These are phyloP conservation scores for Loxodes magnus DNA, from an alignment of 73 alveolate species.

Conservation along the genomic window DNA sequence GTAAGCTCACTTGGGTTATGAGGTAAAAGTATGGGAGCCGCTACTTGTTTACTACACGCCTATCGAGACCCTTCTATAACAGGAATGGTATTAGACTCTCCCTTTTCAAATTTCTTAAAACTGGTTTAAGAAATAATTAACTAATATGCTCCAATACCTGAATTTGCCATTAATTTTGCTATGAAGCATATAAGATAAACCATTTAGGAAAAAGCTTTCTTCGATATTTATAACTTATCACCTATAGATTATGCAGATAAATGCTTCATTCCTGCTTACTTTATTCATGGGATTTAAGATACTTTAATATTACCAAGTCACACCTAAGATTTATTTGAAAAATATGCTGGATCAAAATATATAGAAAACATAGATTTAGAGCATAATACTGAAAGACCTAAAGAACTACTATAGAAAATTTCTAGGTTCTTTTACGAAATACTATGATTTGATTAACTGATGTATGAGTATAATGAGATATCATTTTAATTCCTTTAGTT, in stretches of 20 bases:
- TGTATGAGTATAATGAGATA: too few species aligned
- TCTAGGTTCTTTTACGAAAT: constrained; percentile 6
- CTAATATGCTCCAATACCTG: constrained; percentile 32
- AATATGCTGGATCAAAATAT: constrained; percentile 75
- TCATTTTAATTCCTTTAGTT: too few species aligned
- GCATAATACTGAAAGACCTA: constrained; percentile 15
- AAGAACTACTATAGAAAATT: background rate
- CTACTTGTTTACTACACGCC: constrained; percentile 67
- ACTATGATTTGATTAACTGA: background rate
- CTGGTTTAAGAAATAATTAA: constrained; percentile 30
- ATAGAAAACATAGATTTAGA: constrained; percentile 2
- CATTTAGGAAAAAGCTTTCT: constrained; percentile 64
- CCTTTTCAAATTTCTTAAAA: constrained; percentile 60
- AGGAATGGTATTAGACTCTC: constrained; percentile 70
- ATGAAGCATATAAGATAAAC: constrained; percentile 61
- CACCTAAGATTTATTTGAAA: constrained; percentile 65
- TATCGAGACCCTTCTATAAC: constrained; percentile 39
- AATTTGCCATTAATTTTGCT: constrained; percentile 42
- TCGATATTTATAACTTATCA: constrained; percentile 67
- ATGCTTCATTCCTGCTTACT: constrained; percentile 79
- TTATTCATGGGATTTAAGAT: constrained; percentile 77
- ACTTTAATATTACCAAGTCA: constrained; percentile 80
- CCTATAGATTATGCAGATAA: constrained; percentile 64
- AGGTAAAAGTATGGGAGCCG: constrained; percentile 96
- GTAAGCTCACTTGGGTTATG: constrained; percentile 77